Conservation (phyloP, 257 asterid genomes). For the Primulina eburnea region DNA sequence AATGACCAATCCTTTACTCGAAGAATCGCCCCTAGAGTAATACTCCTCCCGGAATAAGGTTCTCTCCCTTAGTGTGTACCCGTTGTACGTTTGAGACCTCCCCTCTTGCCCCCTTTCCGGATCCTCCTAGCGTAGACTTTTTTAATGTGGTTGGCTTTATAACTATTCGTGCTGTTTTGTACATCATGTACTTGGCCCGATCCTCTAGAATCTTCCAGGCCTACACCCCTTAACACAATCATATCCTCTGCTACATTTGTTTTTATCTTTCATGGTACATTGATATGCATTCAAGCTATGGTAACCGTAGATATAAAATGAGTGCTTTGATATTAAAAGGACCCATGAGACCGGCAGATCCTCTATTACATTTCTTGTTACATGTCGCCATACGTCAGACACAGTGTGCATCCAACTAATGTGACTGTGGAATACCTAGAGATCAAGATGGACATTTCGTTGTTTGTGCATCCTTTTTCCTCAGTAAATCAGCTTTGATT, state of each 20-base stretch:
- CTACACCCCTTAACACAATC: background rate
- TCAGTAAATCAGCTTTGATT: background rate
- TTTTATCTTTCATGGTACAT: background rate
- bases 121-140: background rate
- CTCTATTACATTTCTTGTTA: background rate
- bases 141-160: background rate
- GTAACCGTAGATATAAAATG: background rate
- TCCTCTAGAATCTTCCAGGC: background rate
- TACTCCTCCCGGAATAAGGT: background rate
- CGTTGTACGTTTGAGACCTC: background rate
- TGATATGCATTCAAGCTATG: background rate
- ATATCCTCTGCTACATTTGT: background rate
- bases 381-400: background rate
- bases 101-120: background rate
- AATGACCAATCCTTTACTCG: background rate
- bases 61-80: no score
- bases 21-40: background rate
- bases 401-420: background rate
- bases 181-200: background rate
- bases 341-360: background rate
- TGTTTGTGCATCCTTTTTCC: background rate
- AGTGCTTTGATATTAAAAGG: background rate
- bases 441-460: background rate
- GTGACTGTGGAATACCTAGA: no score
- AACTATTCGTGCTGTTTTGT: background rate